Evolutionary conservation across 2,329 filamentous ascomycete genomes (phyloP), one percentile per base, ranked within the genome.

Genomic region (Arthrobotrys conoides): DNA sequence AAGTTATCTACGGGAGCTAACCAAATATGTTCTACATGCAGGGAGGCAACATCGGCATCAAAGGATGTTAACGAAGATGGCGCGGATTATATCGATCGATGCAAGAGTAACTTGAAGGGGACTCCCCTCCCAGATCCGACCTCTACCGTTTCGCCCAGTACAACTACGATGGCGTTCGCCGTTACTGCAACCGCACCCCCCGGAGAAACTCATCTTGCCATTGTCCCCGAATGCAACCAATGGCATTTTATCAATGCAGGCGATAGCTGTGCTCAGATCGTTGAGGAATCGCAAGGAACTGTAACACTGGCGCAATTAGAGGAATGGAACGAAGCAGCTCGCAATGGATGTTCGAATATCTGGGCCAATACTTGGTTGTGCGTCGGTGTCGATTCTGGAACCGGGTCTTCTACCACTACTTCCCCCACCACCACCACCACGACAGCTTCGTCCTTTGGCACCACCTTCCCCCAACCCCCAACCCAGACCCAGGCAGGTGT

Each of bases 31-130:
- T n/a, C n/a, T n/a, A n/a, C n/a, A 1, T 41, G 9, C 30, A 77
- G 73, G 73, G 75, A 79, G 36, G 75, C 68, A 20, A 79, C 75
- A 4, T 49, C 68, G 41, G 75, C 75, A 2, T 55, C 75, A 10
- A 12, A 49, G 14, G 57, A 72, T 59, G 24, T 65, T 16, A 79
- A 79, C 33, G 63, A 48, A n/a, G 33, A 64, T 12, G 75, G 55
- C n/a, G 14, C 20, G 2, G 57, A 72, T 44, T 79, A 79, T 30
- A 72, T 69, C 18, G 48, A 65, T 16, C 44, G 51, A 16, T 64
- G 66, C 8, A 79, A 73, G 59, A 59, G 55, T 24, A 79, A 73
- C 44, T 46, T 79, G 30, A 33, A 73, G 14, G 69, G 69, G 4
- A 69, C 38, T 5, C 55, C 59, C 3, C 30, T 63, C 36, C 66